Conservation (phyloP, 768 basidiomycete genomes). For the Russula sp. region DNA sequence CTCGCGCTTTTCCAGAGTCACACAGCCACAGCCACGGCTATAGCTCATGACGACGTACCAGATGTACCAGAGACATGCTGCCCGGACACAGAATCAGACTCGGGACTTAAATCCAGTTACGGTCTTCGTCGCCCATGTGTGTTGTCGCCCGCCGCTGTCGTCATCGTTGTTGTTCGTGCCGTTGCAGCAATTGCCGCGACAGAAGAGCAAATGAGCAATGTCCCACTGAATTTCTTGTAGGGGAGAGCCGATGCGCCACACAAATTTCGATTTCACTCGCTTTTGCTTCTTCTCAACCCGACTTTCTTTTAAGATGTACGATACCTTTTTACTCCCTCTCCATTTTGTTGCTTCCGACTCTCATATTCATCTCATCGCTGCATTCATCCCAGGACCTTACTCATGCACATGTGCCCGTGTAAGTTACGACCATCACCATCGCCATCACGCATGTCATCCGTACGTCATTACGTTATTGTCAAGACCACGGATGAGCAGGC, state of each 20-base stretch:
- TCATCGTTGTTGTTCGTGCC: background rate
- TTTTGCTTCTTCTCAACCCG: too few species aligned
- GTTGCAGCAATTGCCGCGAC: background rate
- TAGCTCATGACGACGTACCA: too few species aligned
- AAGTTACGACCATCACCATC: too few species aligned
- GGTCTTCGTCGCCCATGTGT: background rate
- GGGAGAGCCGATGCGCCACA: background rate
- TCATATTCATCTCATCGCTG: background rate
- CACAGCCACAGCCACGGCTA: too few species aligned
- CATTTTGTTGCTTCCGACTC: background rate
- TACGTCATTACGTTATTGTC: background rate
- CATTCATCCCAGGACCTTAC: background rate
- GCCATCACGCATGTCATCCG: background rate
- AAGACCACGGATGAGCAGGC: background rate
- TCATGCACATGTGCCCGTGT: too few species aligned
- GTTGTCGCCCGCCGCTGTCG: background rate
- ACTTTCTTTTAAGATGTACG: too few species aligned
- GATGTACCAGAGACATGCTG: too few species aligned
- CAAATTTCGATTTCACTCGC: too few species aligned
- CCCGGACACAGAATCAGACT: background rate
- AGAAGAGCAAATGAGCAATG: background rate
- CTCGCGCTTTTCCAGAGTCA: background rate
- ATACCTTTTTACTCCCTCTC: too few species aligned
- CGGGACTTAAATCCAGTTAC: background rate
- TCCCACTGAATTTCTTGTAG: constrained; percentile 3